Evolutionary conservation across 2,329 filamentous ascomycete species (phyloP).

Genomic region (Aspergillus ibericus): DNA sequence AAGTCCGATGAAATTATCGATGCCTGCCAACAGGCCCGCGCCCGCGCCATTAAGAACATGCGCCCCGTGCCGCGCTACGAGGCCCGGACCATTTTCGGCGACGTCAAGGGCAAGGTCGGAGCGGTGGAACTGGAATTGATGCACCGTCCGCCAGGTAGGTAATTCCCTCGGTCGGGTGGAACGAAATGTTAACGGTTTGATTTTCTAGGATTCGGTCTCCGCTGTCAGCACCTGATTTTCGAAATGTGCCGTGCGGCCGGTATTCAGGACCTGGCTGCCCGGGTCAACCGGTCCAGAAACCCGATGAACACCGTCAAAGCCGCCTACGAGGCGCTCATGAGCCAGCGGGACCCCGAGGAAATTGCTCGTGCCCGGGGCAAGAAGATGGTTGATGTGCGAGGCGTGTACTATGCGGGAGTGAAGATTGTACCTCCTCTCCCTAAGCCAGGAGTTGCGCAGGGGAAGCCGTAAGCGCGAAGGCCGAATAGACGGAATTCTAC

Average conservation of each 20-base stretch:
- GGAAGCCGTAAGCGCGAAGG: no score
- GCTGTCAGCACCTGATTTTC: conserved; percentile 87
- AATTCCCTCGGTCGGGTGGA: conserved; percentile 1
- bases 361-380: conserved; percentile 85
- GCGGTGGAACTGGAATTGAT: conserved; percentile 82
- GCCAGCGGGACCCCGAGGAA: conserved; percentile 83
- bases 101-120: conserved; percentile 79
- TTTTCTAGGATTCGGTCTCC: conserved; percentile 80
- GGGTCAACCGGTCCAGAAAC: conserved; percentile 82
- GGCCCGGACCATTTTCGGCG: conserved; percentile 84
- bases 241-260: conserved; percentile 88
- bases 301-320: conserved; percentile 99
- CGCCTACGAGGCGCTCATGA: conserved; percentile 75
- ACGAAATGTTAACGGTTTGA: not conserved
- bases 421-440: no score
- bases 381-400: conserved; percentile 94
- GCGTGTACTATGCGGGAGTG: conserved; percentile 87
- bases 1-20: conserved; percentile 75
- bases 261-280: conserved; percentile 81
- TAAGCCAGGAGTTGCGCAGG: no score
- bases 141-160: conserved; percentile 81
- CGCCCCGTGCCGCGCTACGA: conserved; percentile 89
- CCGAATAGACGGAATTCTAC: no score
- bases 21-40: conserved; percentile 69
- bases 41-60: conserved; percentile 88